Conservation (phyloP, 176 grass and related monocot genomes). For the Triticum turgidum region DNA sequence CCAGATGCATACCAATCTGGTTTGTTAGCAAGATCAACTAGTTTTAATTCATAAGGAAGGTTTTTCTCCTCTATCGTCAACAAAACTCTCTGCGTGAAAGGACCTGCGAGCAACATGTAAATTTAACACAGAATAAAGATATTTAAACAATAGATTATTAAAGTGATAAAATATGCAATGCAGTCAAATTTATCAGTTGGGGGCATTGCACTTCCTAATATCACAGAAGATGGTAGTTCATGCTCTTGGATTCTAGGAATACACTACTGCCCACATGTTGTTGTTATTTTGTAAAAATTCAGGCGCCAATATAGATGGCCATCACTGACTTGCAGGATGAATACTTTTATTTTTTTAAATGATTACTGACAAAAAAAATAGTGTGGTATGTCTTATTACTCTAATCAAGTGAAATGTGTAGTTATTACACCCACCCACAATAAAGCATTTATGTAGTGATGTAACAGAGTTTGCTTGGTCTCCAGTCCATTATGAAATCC, state of each 20-base stretch:
- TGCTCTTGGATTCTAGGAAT: background rate
- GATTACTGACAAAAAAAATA: background rate
- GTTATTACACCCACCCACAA: background rate
- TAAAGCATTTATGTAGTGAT: background rate
- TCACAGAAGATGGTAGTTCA: background rate
- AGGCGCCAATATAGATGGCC: slow-evolving; percentile 1
- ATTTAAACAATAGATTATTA: background rate
- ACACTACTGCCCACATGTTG: background rate
- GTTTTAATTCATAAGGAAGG: slow-evolving; percentile 67
- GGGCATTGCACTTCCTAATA: background rate
- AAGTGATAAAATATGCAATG: background rate
- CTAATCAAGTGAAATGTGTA: background rate
- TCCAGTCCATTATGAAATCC: background rate
- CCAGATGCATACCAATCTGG: slow-evolving; percentile 69
- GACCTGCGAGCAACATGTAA: slow-evolving; percentile 51
- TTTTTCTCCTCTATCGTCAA: slow-evolving; percentile 89
- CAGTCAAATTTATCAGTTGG: background rate
- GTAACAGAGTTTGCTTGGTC: background rate
- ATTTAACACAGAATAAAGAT: slow-evolving; percentile 7
- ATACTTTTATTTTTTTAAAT: background rate
- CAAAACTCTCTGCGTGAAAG: slow-evolving; percentile 82
- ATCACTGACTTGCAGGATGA: background rate
- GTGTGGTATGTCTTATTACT: background rate
- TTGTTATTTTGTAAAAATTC: background rate
- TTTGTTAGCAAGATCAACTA: slow-evolving; percentile 78